Evolutionary conservation across 2,329 filamentous ascomycete genomes (phyloP).

Genomic region (Aspergillus fructus): DNA sequence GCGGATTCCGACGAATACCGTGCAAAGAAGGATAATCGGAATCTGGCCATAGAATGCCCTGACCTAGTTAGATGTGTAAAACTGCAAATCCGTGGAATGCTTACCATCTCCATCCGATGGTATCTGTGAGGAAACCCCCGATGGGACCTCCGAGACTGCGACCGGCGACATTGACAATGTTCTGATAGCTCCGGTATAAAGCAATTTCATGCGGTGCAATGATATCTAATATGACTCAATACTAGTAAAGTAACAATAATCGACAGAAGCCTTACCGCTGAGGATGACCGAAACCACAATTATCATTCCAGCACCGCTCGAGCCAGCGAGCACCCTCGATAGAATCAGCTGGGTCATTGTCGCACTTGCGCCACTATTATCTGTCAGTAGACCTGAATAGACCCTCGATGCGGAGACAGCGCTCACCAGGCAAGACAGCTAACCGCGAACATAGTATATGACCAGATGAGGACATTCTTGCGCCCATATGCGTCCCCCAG

Average conservation of each 20-base stretch:
- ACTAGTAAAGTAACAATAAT: too few relatives aligned
- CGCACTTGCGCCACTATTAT: constrained; percentile 9
- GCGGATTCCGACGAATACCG: constrained; percentile 35
- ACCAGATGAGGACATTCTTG: constrained; percentile 38
- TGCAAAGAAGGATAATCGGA: constrained; percentile 55
- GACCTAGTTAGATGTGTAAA: background rate
- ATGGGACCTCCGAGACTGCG: constrained; percentile 62
- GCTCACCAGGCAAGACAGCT: constrained; percentile 24
- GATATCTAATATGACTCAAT: constrained; percentile 31
- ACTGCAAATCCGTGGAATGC: too few relatives aligned
- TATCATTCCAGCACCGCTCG: constrained; percentile 40
- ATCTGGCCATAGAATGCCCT: constrained; percentile 60
- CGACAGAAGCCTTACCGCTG: constrained; percentile 18
- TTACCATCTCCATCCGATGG: constrained; percentile 69
- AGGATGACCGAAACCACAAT: constrained; percentile 43
- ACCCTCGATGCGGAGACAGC: background rate
- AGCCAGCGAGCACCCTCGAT: constrained; percentile 35
- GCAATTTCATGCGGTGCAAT: constrained; percentile 46
- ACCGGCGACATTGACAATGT: constrained; percentile 45
- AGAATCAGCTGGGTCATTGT: constrained; percentile 30
- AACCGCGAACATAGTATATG: constrained; percentile 32
- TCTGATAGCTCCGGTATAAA: constrained; percentile 46
- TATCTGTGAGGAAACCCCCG: constrained; percentile 68
- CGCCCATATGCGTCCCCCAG: constrained; percentile 48
- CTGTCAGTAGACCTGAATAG: background rate